phyloP scores from a whole-genome alignment of 495 filamentous ascomycete genomes.

The Acidomyces sp. region DNA sequence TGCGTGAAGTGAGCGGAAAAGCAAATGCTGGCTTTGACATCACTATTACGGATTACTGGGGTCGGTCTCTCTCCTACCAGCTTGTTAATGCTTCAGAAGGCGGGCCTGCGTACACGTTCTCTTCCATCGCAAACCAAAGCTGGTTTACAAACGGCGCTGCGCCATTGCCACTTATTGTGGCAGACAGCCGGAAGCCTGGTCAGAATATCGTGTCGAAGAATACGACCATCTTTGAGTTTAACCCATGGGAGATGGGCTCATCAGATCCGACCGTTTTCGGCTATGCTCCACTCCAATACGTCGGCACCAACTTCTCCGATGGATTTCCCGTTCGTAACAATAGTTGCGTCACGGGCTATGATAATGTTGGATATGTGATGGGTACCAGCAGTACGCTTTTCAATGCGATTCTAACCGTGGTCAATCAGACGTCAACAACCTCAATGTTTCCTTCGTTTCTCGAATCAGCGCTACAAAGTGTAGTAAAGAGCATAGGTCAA shows the following conservation, averaged over 20 bases:
- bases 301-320: constrained; percentile 65
- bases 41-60: constrained; percentile 72
- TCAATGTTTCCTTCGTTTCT: constrained; percentile 39
- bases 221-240: constrained; percentile 76
- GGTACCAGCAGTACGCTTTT: constrained; percentile 86
- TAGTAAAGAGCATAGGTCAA: constrained; percentile 43
- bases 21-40: constrained; percentile 55
- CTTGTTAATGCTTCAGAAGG: constrained; percentile 67
- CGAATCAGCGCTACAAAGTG: constrained; percentile 36
- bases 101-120: constrained; percentile 71
- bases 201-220: constrained; percentile 55
- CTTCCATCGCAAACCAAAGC: constrained; percentile 59
- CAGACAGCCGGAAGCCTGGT: constrained; percentile 58
- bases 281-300: constrained; percentile 60
- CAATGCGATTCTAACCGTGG: constrained; percentile 57
- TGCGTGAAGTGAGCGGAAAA: constrained; percentile 52
- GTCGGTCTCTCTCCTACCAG: constrained; percentile 67
- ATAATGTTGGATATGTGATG: constrained; percentile 76
- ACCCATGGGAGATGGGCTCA: constrained; percentile 74
- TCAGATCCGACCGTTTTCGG: constrained; percentile 71
- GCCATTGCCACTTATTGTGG: constrained; percentile 73
- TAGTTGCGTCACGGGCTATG: constrained; percentile 64
- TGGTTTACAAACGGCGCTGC: constrained; percentile 56
- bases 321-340: constrained; percentile 48
- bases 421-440: constrained; percentile 34